Evolutionary conservation across 2,329 filamentous ascomycete species (phyloP), one percentile per base, ranked within the genome.

Genomic region (Pseudocercospora fijiensis): DNA sequence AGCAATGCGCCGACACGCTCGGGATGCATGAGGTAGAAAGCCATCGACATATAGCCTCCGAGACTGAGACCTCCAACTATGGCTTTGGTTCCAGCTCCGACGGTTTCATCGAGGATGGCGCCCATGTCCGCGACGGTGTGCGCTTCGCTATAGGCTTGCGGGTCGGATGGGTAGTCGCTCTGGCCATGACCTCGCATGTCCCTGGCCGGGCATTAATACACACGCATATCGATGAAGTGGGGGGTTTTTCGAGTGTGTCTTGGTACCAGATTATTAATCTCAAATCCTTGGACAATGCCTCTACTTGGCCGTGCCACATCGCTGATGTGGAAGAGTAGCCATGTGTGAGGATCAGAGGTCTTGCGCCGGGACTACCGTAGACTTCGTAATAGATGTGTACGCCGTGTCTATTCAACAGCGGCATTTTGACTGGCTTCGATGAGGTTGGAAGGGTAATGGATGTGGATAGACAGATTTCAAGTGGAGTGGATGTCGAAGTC

Each of bases 21-120:
- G 1, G 71, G 65, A 61, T 72, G 66, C 30, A 65, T 63, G 10
- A 66, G 64, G 30, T 71, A 69, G 60, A 72, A 73, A 4, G 71
- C 70, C 56, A 72, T 58, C 24, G 68, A 71, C 71, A 73, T 72
- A 53, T 73, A 73, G 10, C 72, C 71, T 16, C 72, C 72, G 7
- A 73, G 65, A 53, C 67, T 69, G 24, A 73, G 59, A 16, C 72
- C 70, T 18, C 72, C 71, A 9, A 73, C 64, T 9, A 73, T 69
- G 2, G 69, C 70, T 22, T 53, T 59, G 13, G 58, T 65, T 4
- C 63, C 61, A 5, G 43, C 11, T 18, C 67, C 67, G 58, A 68
- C 67, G 10, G 69, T 67, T 26, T 64, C 41, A 30, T 70, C 67
- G 7, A 73, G 67, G 10, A 73, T 63, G 13, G 68, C 67, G n/a